phyloP scores from a whole-genome alignment of 179 eudicot species.

The Vitellaria paradoxa region DNA sequence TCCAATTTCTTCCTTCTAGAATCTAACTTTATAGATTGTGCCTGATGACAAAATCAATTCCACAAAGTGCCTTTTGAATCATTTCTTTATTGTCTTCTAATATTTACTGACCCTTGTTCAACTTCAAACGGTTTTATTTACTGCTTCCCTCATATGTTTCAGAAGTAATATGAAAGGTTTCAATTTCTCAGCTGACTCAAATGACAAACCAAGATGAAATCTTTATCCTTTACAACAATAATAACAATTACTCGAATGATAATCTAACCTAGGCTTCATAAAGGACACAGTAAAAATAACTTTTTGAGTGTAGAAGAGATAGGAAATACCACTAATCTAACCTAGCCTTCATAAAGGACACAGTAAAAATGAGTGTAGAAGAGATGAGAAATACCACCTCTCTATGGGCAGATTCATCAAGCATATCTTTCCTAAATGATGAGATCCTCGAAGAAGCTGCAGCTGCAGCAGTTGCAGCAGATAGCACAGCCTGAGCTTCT shows the following conservation, averaged over 20 bases:
- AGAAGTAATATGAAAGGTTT: too few species aligned
- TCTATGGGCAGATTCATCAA: slow-evolving; percentile 62
- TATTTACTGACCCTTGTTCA: too few species aligned
- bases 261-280: neutral
- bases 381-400: slow-evolving; percentile 44
- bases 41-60: too few species aligned
- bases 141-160: too few species aligned
- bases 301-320: neutral
- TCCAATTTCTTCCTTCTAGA: too few species aligned
- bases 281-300: neutral
- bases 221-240: too few species aligned
- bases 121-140: too few species aligned
- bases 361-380: neutral
- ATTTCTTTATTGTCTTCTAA: too few species aligned
- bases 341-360: neutral
- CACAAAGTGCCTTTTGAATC: too few species aligned
- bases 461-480: slow-evolving; percentile 99
- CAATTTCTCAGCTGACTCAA: too few species aligned
- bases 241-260: neutral
- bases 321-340: neutral
- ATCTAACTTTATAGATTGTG: too few species aligned
- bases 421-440: slow-evolving; percentile 74
- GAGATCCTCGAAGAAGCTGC: slow-evolving; percentile 90
- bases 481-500: slow-evolving; percentile 95
- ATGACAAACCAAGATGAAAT: too few species aligned